Evolutionary conservation across 75 land plant genomes (phyloP), one percentile per base, ranked within the genome.

Genomic region (Azolla pinnata): DNA sequence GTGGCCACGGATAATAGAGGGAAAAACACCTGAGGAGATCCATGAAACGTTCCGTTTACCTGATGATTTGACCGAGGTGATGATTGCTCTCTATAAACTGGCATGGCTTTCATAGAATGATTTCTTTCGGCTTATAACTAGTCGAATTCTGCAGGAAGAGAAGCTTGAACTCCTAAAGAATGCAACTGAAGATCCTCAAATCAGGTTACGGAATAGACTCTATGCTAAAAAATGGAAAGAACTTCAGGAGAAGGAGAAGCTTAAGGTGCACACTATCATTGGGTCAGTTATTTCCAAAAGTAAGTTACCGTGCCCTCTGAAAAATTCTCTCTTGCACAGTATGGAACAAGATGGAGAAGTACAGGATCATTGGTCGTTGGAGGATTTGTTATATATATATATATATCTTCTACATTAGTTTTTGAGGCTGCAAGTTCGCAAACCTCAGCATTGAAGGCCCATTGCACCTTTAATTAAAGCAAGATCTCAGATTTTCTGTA

Each of bases 1-100:
- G 83, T 93, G 55, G 98, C n/a, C 98, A 48, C 80, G 98, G 32
- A 88, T 88, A 74, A 93, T 93, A 54, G 98, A 93, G 71, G 98
- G 98, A 5, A 88, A 38, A 14, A 38, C 42, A 7, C 42, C 42
- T 7, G 42, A 38, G 42, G 42, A 38, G 42, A 38, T 38, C 42
- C 42, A 14, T 7, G 42, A 38, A 38, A 38, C 42, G 7, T 38
- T 38, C 42, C 42, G 14, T 38, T 63, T 93, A 44, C 96, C 96
- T 16, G 98, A 93, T 75, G 98, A 93, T 57, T 86, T 93, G 2
- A 93, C 98, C 28, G 98, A 93, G 81, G 93, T 83, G 52, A 32
- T 14, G 7, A 7, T 50, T 4, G 30, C 30, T 31, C 2, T 25
- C 14, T 20, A 48, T 12, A 48, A 4, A 48, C 4, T 48, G 51